phyloP scores from a whole-genome alignment of 2,329 filamentous ascomycete species.

The Tolypocladium amazonense region DNA sequence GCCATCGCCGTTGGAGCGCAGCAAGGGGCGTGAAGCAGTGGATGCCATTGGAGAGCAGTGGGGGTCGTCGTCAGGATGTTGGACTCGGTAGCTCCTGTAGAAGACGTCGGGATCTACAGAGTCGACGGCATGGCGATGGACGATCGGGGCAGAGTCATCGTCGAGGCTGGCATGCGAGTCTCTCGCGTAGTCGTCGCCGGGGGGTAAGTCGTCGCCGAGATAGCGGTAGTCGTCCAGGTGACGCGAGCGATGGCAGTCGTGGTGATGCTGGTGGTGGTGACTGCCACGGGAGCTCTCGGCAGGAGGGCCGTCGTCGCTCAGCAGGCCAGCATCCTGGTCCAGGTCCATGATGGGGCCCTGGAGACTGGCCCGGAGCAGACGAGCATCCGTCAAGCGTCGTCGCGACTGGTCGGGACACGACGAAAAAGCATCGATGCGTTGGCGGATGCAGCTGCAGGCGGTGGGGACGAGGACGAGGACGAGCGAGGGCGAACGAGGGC shows the following conservation, averaged over 20 bases:
- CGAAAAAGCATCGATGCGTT: conserved; percentile 37
- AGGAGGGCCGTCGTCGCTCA: conserved; percentile 3
- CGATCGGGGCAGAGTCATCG: conserved; percentile 7
- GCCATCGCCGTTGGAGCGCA: conserved; percentile 41
- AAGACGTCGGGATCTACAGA: conserved; percentile 43
- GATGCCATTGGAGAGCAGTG: conserved; percentile 25
- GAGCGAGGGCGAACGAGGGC: neutral
- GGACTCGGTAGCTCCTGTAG: conserved; percentile 38
- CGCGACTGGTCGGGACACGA: conserved; percentile 28
- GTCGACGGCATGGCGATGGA: conserved; percentile 26
- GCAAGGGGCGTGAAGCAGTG: conserved; percentile 28
- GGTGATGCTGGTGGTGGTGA: conserved; percentile 14
- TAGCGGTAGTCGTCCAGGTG: conserved; percentile 13
- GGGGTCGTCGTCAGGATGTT: conserved; percentile 22
- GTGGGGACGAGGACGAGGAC: neutral
- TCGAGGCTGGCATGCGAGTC: conserved; percentile 1
- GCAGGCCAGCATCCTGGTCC: conserved; percentile 19
- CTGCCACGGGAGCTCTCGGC: conserved; percentile 12
- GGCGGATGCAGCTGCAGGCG: conserved; percentile 10
- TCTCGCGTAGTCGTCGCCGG: conserved; percentile 1
- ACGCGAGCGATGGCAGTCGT: conserved; percentile 13
- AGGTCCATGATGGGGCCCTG: conserved; percentile 13
- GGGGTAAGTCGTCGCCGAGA: conserved; percentile 2
- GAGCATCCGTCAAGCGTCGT: conserved; percentile 32
- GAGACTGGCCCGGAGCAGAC: conserved; percentile 25